Base-by-base conservation (phyloP, 257 asterid species). In the Striga asiatica region DNA sequence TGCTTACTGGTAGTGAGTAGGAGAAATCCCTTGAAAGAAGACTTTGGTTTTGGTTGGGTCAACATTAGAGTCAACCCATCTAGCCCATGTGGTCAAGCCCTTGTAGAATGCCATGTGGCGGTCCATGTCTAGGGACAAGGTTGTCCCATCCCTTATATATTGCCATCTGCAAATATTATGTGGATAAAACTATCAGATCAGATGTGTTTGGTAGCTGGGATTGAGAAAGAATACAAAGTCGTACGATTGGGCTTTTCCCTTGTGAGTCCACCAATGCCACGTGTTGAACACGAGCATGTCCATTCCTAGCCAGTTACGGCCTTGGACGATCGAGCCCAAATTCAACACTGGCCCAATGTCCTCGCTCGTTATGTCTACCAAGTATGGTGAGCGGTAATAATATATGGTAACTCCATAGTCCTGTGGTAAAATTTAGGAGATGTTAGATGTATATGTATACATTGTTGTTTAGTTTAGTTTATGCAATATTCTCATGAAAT, bases 201-300 rank as follows among this genome's bases (percentile, higher is more conserved):
- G n/a, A n/a, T n/a, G n/a, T n/a, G 8, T 29, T 29, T 29, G 35
- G 8, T 5, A 29, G 8, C 8, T 10, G 35, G 8, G 35, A 29
- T 1, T 7, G 35, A 29, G 35, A 41, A 22, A 41, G 18, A 41
- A 5, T 9, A 41, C 17, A 41, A 41, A 17, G 21, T 17, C 22
- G 8, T 41, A 41, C 95, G 79, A 55, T 74, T 85, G 89, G 37
- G 71, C 73, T n/a, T 47, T 66, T 29, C 95, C 95, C 49, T 70
- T 79, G 74, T 85, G 95, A 51, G 88, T 79, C 95, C 95, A 85
- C 95, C 95, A 85, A 77, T 85, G 95, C 95, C 95, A 85, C 6
- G 93, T 46, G 54, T 85, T 82, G 62, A 85, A 85, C 17, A 85
- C 64, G 34, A 85, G 78, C 84, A 82, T 67, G 60, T 85, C 93